Evolutionary conservation across 129 eudicot species (phyloP).

Genomic region (Flaveria robusta): DNA sequence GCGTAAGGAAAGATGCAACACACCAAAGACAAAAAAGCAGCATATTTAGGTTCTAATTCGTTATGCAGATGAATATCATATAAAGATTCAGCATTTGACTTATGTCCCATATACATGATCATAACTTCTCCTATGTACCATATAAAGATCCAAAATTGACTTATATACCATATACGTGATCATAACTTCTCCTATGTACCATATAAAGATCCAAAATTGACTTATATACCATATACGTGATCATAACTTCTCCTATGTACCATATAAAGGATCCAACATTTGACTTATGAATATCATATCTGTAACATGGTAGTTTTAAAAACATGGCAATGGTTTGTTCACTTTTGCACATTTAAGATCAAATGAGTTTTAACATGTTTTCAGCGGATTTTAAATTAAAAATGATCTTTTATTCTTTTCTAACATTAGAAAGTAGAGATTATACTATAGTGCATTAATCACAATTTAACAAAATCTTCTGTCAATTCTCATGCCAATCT

Average conservation of each 20-base stretch:
- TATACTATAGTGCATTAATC: conserved; percentile 24
- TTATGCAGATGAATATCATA: too few species aligned
- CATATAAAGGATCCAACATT: too few species aligned
- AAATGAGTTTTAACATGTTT: conserved; percentile 15
- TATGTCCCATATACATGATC: background rate
- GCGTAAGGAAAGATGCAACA: conserved; percentile 26
- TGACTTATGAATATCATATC: conserved; percentile 1
- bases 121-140: background rate
- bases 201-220: too few species aligned
- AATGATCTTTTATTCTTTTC: background rate
- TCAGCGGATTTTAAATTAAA: background rate
- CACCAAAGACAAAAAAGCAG: conserved; percentile 24
- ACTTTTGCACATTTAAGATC: conserved; percentile 18
- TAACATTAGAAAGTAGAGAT: conserved; percentile 18
- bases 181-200: too few species aligned
- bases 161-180: too few species aligned
- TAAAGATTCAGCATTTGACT: too few species aligned
- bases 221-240: too few species aligned
- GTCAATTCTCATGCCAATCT: conserved; percentile 38
- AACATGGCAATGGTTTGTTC: conserved; percentile 12
- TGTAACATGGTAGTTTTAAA: conserved; percentile 1
- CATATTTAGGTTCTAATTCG: background rate
- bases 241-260: too few species aligned
- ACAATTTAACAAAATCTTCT: conserved; percentile 36
- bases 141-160: too few species aligned